Evolutionary conservation across 306 rosid genomes (phyloP), one percentile per base, ranked within the genome.

Genomic region (Quercus robur): DNA sequence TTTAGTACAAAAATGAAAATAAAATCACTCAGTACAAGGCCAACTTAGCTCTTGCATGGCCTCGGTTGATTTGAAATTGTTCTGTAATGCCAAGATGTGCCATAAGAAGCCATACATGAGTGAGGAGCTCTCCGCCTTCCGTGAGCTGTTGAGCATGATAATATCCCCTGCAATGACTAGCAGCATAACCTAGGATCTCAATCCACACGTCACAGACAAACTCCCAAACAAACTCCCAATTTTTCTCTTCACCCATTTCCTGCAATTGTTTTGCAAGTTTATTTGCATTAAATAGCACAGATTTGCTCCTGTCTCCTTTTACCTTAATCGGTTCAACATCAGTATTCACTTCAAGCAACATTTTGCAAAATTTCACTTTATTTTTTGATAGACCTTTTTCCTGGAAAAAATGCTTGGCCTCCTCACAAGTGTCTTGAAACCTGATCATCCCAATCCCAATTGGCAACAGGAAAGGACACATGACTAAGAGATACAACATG

Each of bases 61-160:
- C 70, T 14, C 70, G 20, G 20, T 28, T 63, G 15, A 63, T 63
- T 44, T 71, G 82, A 62, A 79, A 79, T 49, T 79, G 82, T 31
- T 79, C 56, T 35, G 64, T 49, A 8, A 49, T 49, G 55, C 82
- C 82, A 14, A 72, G 71, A 49, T 71, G 72, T 41, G 46, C 12
- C 12, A 8, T 41, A 41, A 41, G 46, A 41, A 41, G 46, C 46
- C 12, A 41, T 41, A 79, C 72, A 30, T 49, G 77, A 56, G 77
- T 46, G 7, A 71, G 63, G 35, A 78, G 54, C 77, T 71, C 82
- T 7, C 82, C 82, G 1, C 82, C 77, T 49, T 14, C 62, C 21
- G 10, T 49, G 8, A 79, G 82, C n/a, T 79, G 73, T 31, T 61
- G 82, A 49, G 77, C 77, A 61, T 79, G 82, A 9, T 61, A n/a